Evolutionary conservation across 768 basidiomycete genomes (phyloP).

Genomic region (Cubamyces lactineus): DNA sequence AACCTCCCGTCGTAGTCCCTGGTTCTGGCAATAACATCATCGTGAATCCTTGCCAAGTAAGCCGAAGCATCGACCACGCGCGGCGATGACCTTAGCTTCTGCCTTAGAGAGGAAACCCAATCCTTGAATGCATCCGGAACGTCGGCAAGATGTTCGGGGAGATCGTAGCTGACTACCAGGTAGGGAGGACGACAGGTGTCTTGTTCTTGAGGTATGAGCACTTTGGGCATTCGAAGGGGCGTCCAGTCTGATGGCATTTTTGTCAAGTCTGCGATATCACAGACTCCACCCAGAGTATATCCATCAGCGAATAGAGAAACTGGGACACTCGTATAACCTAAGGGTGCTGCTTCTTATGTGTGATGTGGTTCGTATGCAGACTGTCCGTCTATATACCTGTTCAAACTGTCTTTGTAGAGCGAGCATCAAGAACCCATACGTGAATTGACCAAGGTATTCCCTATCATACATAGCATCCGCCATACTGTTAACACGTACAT

Average conservation of each 20-base stretch:
- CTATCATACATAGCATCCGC: no score
- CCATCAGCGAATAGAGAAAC: conserved; percentile 84
- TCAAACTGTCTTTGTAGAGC: conserved; percentile 49
- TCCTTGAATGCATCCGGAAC: conserved; percentile 85
- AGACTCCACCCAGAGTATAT: conserved; percentile 98
- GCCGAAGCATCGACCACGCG: neutral
- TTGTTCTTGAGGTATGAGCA: conserved; percentile 79
- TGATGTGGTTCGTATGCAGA: conserved; percentile 73
- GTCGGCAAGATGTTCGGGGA: conserved; percentile 95
- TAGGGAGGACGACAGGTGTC: conserved; percentile 91
- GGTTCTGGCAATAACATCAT: conserved; percentile 39
- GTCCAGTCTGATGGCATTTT: neutral
- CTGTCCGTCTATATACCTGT: neutral
- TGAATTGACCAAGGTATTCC: conserved; percentile 82
- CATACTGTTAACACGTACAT: neutral
- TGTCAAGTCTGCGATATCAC: conserved; percentile 83
- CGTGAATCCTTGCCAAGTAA: conserved; percentile 38
- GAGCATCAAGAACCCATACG: conserved; percentile 92
- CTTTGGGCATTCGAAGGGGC: neutral
- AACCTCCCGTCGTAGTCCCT: conserved; percentile 39
- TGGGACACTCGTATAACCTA: conserved; percentile 80
- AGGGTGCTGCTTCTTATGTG: conserved; percentile 87
- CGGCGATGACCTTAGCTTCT: neutral
- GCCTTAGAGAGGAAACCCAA: conserved; percentile 78
- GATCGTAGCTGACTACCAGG: conserved; percentile 92